A percentile compares a stretch with the other conserved stretches of the same genome.
These are phyloP conservation scores for Pseudomonodictys pantanalensis DNA, from an alignment of 495 filamentous ascomycete genomes.

Conservation along the genomic window DNA sequence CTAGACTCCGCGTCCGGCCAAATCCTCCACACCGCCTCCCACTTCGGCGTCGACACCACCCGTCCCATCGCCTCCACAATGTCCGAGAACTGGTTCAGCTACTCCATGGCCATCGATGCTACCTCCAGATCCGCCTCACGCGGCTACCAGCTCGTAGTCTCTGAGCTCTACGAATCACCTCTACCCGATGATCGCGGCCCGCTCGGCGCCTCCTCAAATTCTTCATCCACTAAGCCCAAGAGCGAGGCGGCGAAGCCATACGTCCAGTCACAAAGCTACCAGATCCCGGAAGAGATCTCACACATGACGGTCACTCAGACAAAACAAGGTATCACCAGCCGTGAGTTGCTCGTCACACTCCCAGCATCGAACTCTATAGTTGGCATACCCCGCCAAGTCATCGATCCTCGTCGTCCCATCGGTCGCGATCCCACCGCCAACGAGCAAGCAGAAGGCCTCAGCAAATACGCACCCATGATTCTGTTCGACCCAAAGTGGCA, in stretches of 20 bases:
- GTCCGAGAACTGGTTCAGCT: conserved; percentile 94
- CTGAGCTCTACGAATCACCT: conserved; percentile 85
- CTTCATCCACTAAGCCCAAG: conserved; percentile 58
- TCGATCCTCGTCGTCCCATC: conserved; percentile 87
- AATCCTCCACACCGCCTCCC: conserved; percentile 66
- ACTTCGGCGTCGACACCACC: conserved; percentile 69
- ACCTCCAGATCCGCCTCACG: conserved; percentile 55
- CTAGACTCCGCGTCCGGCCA: conserved; percentile 83
- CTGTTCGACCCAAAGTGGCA: conserved; percentile 81
- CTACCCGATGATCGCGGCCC: conserved; percentile 81
- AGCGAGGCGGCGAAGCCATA: conserved; percentile 57
- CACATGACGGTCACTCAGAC: conserved; percentile 83
- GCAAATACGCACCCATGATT: conserved; percentile 69
- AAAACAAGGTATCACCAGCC: conserved; percentile 85
- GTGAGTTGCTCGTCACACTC: conserved; percentile 75
- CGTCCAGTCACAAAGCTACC: conserved; percentile 72
- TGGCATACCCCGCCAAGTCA: conserved; percentile 69
- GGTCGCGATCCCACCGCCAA: conserved; percentile 75
- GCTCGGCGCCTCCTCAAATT: conserved; percentile 64
- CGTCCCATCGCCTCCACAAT: conserved; percentile 74
- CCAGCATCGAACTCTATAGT: conserved; percentile 68
- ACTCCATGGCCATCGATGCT: conserved; percentile 63
- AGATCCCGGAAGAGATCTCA: conserved; percentile 72
- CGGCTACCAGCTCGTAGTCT: conserved; percentile 83
- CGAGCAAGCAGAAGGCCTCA: conserved; percentile 81